Evolutionary conservation across 2,329 filamentous ascomycete species (phyloP), one percentile per base, ranked within the genome.

Genomic region (Aspergillus sclerotialis): DNA sequence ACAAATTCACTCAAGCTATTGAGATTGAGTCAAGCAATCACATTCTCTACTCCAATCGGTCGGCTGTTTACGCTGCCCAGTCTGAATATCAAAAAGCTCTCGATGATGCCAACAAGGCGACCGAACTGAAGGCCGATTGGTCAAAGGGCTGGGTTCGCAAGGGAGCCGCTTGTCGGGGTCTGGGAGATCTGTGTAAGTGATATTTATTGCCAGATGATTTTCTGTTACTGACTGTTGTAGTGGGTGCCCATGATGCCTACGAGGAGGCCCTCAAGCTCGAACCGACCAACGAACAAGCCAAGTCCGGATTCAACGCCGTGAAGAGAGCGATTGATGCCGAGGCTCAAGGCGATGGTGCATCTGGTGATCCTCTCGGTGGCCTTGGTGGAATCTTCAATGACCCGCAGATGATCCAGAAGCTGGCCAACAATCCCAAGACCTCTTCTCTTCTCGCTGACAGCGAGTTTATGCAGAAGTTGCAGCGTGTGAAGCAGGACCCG

Each of bases 21-120:
- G 83, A 79, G 37, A 67, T 94, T 55, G 85, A 95, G 44, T 82
- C 89, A 32, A 69, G 72, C 42, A 98, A 98, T 65, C 92, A 98
- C 65, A 90, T 98, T 49, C 83, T 98, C 38, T 98, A 90, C 75
- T 96, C 89, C 57, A 98, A 98, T 69, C 82, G 92, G 50, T 96
- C 92, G 18, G 92, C 77, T 39, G 75, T 78, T 30, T 80, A 94
- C 57, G 86, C 90, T 28, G 95, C 92, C 34, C 84, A 94, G 65
- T 86, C 81, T 63, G 79, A 96, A 39, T 98, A 84, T 73, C 71
- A 84, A 44, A 76, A 82, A 48, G 92, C 92, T 13, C 70, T 96
- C 16, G 74, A 83, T 44, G 92, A 98, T 72, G 92, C 92, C 38
- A 82, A 82, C 58, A 95, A 95, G 75, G 92, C 87, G 3, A 93